Evolutionary conservation across 148 eudicot species (phyloP).

Genomic region (Vaccinium vitisidaea): DNA sequence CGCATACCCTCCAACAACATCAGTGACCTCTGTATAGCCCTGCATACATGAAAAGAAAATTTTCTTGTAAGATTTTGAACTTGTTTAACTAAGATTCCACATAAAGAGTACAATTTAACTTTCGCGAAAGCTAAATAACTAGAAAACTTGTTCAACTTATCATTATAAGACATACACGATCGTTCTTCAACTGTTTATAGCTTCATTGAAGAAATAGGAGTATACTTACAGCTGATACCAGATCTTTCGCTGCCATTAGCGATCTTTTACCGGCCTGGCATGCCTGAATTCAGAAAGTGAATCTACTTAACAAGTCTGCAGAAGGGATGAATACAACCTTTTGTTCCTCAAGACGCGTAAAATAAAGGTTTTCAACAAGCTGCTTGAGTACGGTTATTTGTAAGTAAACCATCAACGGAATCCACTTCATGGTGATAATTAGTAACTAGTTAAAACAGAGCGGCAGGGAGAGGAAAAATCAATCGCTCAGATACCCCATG

Average conservation of each 20-base stretch:
- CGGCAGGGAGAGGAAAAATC: neutral
- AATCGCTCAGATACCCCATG: neutral
- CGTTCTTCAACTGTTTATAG: neutral
- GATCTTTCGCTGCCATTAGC: constrained; percentile 67
- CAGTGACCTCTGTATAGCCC: constrained; percentile 60
- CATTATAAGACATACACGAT: neutral
- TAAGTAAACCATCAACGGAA: neutral
- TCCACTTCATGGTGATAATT: neutral
- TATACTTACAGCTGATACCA: constrained; percentile 68
- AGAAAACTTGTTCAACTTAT: neutral
- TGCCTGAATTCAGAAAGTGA: constrained; percentile 43
- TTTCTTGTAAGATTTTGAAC: neutral
- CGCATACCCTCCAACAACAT: constrained; percentile 66
- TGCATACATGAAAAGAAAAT: constrained; percentile 23
- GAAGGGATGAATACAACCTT: neutral
- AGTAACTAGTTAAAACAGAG: no score
- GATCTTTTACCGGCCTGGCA: constrained; percentile 80
- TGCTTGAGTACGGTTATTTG: neutral
- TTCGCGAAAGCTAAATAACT: neutral
- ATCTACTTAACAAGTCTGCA: neutral
- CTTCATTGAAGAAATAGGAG: neutral
- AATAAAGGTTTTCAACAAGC: neutral
- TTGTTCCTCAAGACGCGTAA: neutral
- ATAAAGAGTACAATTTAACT: neutral
- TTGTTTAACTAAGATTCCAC: neutral